These are phyloP conservation scores for Leccinum solheimii DNA, from an alignment of 1,284 basidiomycete species.

Conservation along the genomic window DNA sequence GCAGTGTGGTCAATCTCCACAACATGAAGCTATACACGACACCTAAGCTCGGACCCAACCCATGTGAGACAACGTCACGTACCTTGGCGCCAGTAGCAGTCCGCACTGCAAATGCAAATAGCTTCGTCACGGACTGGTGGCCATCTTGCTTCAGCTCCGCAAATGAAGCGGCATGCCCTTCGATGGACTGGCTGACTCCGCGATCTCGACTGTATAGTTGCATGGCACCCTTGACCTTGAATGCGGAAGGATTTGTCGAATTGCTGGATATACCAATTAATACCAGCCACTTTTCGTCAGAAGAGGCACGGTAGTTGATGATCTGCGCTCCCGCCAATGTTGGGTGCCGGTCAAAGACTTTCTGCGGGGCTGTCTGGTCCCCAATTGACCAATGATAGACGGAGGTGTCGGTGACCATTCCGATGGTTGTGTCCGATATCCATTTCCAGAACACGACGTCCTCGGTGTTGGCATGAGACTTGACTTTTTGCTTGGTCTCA, in stretches of 20 bases:
- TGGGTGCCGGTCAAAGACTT: constrained; percentile 96
- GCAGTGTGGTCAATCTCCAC: constrained; percentile 98
- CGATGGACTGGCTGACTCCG: constrained; percentile 97
- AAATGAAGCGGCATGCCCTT: constrained; percentile 97
- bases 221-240: constrained; percentile 98
- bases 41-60: constrained; percentile 18
- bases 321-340: constrained; percentile 95
- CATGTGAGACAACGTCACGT: constrained; percentile 27
- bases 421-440: constrained; percentile 89
- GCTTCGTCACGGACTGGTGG: constrained; percentile 79
- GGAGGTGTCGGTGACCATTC: constrained; percentile 92
- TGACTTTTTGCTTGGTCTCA: constrained; percentile 96
- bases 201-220: constrained; percentile 91
- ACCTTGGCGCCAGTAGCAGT: constrained; percentile 97
- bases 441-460: constrained; percentile 99
- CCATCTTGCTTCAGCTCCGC: constrained; percentile 91
- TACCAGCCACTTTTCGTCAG: constrained; percentile 97
- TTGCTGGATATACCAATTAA: constrained; percentile 97
- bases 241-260: constrained; percentile 86
- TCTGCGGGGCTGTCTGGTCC: constrained; percentile 75
- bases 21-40: constrained; percentile 78
- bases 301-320: constrained; percentile 94
- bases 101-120: constrained; percentile 95
- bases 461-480: constrained; percentile 92
- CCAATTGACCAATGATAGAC: constrained; percentile 93